phyloP scores from a whole-genome alignment of 805 yeast genomes.

The Schizosaccharomyces osmophilus region DNA sequence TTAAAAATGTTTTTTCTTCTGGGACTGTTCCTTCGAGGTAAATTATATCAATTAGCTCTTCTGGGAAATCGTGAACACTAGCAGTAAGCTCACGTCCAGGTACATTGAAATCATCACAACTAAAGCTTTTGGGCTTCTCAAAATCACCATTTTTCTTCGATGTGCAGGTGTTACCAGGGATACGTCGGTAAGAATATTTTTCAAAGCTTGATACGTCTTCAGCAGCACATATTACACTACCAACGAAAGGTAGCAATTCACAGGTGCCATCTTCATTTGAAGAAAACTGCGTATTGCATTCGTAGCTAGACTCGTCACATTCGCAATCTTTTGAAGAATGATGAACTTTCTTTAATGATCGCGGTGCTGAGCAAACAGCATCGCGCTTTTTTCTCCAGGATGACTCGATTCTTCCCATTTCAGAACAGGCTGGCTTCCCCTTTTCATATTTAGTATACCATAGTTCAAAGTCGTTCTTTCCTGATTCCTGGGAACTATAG shows the following conservation, averaged over 20 bases:
- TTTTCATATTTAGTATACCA: conserved; percentile 25
- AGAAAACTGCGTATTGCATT: conserved; percentile 36
- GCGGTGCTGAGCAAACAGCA: conserved; percentile 35
- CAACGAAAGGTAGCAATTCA: conserved; percentile 23
- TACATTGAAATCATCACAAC: background rate
- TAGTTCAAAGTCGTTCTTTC: conserved; percentile 34
- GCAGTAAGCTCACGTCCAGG: background rate
- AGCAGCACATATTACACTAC: conserved; percentile 3
- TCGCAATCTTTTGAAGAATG: conserved; percentile 30
- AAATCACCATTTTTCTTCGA: conserved; percentile 11
- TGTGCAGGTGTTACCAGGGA: conserved; percentile 24
- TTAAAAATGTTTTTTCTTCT: conserved; percentile 1
- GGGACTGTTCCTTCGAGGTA: background rate
- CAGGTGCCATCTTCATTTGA: conserved; percentile 14
- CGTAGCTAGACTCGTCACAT: conserved; percentile 44
- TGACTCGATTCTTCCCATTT: conserved; percentile 38
- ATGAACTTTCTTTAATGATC: conserved; percentile 16
- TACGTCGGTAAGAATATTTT: conserved; percentile 19
- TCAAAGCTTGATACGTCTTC: conserved; percentile 13
- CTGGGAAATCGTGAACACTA: background rate
- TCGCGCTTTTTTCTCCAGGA: conserved; percentile 38
- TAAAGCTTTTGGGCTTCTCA: conserved; percentile 4
- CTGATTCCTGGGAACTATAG: conserved; percentile 11
- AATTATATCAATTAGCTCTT: background rate
- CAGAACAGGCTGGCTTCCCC: conserved; percentile 24